Percentiles rank a stretch among this genome's conserved stretches.
These are phyloP conservation scores for Cytospora mali DNA, from an alignment of 2,329 filamentous ascomycete species.

Conservation along the genomic window DNA sequence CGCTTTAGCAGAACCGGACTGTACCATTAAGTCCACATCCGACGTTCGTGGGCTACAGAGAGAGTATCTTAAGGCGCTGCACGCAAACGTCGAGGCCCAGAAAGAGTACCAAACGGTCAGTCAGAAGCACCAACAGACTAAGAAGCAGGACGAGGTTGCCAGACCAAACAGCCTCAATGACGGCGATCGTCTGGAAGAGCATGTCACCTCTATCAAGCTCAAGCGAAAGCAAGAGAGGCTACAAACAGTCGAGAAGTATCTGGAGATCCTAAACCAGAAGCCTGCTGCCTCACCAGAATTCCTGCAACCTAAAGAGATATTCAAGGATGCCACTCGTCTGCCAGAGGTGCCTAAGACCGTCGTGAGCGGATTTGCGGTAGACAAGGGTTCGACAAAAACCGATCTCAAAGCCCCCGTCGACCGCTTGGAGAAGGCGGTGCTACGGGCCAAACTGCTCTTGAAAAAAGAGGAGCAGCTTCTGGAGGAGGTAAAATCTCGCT, in stretches of 20 bases:
- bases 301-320: conserved; percentile 52
- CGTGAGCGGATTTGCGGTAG: conserved; percentile 51
- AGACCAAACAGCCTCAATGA: conserved; percentile 6
- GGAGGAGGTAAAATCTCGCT: conserved; percentile 47
- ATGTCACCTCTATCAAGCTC: conserved; percentile 54
- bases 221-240: conserved; percentile 56
- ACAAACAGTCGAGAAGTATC: conserved; percentile 51
- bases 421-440: conserved; percentile 59
- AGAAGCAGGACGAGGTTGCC: conserved; percentile 33
- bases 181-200: conserved; percentile 47
- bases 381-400: conserved; percentile 41
- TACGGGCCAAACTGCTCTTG: conserved; percentile 60
- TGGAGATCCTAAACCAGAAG: conserved; percentile 54
- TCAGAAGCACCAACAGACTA: conserved; percentile 24
- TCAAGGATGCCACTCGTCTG: conserved; percentile 46
- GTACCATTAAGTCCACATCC: conserved; percentile 39
- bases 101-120: conserved; percentile 48
- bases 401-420: conserved; percentile 53
- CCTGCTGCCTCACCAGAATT: conserved; percentile 54
- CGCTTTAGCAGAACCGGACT: conserved; percentile 49
- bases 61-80: conserved; percentile 58
- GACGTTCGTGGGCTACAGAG: conserved; percentile 52
- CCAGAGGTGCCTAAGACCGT: conserved; percentile 57
- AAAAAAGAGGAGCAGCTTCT: conserved; percentile 60
- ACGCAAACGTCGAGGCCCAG: conserved; percentile 54